Evolutionary conservation across 75 land plant species (phyloP).

Genomic region (Gnetum montanum): DNA sequence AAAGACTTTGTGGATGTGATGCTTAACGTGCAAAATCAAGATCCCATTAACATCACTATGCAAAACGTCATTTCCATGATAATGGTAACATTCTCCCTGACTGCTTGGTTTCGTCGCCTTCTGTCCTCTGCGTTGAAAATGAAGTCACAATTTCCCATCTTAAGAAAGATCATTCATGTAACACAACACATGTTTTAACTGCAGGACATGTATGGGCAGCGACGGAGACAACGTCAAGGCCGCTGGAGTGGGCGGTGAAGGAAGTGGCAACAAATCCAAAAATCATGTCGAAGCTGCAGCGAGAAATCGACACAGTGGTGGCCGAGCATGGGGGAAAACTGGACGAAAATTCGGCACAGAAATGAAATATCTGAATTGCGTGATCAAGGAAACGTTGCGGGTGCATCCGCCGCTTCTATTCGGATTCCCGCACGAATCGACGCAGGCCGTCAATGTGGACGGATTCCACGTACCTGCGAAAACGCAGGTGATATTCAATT

Average conservation of each 20-base stretch:
- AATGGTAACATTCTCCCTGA: too few species aligned
- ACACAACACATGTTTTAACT: too few species aligned
- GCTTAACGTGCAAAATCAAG: too few species aligned
- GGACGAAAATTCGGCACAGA: constrained; percentile 4
- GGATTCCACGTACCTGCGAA: constrained; percentile 14
- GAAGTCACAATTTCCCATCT: too few species aligned
- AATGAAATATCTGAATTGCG: constrained; percentile 10
- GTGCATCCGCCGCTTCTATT: constrained; percentile 13
- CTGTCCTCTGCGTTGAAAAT: too few species aligned
- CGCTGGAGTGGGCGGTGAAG: constrained; percentile 23
- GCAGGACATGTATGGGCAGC: constrained; percentile 22
- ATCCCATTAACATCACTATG: too few species aligned
- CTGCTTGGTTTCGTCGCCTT: too few species aligned
- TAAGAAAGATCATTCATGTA: too few species aligned
- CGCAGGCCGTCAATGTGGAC: constrained; percentile 2
- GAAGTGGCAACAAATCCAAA: constrained; percentile 20
- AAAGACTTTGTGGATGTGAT: too few species aligned
- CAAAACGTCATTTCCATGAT: too few species aligned
- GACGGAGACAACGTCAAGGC: constrained; percentile 14
- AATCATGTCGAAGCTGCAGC: constrained; percentile 1
- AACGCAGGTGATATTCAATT: constrained; percentile 14
- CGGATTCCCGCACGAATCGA: constrained; percentile 12
- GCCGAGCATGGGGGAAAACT: neutral
- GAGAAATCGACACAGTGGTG: constrained; percentile 11
- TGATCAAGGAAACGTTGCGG: constrained; percentile 23